Conservation (phyloP, 2,329 filamentous ascomycete genomes). For the Trichoderma breve region DNA sequence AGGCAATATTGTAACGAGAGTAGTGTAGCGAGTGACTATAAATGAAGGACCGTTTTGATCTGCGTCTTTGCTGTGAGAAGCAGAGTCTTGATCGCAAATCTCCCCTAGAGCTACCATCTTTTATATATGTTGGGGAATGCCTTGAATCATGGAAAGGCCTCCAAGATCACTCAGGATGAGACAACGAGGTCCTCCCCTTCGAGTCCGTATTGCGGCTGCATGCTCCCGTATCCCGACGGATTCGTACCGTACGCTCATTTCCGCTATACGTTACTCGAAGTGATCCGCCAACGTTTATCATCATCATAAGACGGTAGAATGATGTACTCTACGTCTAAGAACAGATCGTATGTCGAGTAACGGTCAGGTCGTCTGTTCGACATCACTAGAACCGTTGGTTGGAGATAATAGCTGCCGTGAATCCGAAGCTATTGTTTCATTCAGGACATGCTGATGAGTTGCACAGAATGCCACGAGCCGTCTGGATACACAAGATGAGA, state of each 20-base stretch:
- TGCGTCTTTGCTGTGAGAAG: neutral
- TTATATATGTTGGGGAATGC: too few relatives aligned
- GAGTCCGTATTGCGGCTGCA: slow-evolving; percentile 22
- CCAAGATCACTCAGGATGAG: neutral
- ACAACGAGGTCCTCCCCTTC: neutral
- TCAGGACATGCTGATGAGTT: neutral
- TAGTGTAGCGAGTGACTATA: neutral
- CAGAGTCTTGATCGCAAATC: neutral
- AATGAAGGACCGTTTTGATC: neutral
- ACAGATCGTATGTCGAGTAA: neutral
- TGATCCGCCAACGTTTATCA: neutral
- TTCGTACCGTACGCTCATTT: neutral
- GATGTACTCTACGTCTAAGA: neutral
- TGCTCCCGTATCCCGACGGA: slow-evolving; percentile 20
- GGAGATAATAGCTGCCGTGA: neutral
- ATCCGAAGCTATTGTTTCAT: slow-evolving; percentile 14
- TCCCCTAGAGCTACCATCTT: neutral
- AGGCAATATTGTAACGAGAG: neutral
- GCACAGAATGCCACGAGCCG: neutral
- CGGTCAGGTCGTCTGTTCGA: neutral
- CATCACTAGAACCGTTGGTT: neutral
- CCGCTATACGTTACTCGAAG: neutral
- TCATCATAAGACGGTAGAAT: neutral
- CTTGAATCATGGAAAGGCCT: neutral
- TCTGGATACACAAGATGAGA: neutral